Evolutionary conservation across 345 rosid genomes (phyloP).

Genomic region (Lepidium didymum): DNA sequence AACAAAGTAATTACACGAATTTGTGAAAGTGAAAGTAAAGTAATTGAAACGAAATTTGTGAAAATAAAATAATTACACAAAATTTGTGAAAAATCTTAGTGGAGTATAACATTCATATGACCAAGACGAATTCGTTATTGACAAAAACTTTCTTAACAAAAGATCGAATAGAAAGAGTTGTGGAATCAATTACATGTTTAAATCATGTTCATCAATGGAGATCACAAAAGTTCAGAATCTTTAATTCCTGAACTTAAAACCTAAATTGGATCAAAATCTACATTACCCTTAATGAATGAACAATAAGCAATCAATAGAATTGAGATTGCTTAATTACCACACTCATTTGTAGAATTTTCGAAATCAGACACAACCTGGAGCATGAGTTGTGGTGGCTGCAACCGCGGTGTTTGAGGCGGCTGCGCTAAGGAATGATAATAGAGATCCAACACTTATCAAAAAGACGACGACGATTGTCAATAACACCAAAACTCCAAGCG

Average conservation of each 20-base stretch:
- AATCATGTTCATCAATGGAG: neutral
- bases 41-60: neutral
- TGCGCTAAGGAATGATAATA: conserved; percentile 58
- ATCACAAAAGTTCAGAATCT: neutral
- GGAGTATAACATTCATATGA: no score
- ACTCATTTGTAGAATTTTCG: neutral
- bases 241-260: neutral
- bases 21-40: neutral
- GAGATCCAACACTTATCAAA: no score
- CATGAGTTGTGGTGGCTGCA: conserved; percentile 21
- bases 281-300: neutral
- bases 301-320: neutral
- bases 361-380: conserved; percentile 32
- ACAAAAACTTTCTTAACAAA: neutral
- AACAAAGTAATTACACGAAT: neutral
- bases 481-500: no score
- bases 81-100: neutral
- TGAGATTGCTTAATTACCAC: neutral
- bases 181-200: neutral
- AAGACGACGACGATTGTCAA: no score
- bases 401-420: conserved; percentile 42
- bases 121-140: neutral
- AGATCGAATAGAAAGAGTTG: neutral
- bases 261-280: conserved; percentile 3
- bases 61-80: neutral